Evolutionary conservation across 116 monocot genomes (phyloP), one percentile per base, ranked within the genome.

Genomic region (Trichopus zeylanicus): DNA sequence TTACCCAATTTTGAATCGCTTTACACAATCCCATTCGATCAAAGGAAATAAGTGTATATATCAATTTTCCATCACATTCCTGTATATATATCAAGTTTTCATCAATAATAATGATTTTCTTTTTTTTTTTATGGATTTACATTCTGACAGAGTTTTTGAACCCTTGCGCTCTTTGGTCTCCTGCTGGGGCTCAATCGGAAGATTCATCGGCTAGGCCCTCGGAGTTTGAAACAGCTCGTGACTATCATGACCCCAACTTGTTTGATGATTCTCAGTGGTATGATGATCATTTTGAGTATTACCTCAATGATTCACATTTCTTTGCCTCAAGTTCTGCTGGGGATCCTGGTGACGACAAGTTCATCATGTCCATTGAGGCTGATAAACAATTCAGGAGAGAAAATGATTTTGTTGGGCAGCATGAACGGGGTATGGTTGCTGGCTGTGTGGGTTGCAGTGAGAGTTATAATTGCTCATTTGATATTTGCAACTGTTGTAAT

Each of bases 151-250:
- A 80, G 21, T 27, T 78, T 35, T 31, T 73, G 32, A 86, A 86
- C 74, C 89, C 83, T 4, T 85, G 80, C 51, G 82, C 81, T 27
- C 8, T 73, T 21, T 82, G 93, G 81, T 87, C 84, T 33, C 72
- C 83, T 3, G 27, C 21, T 26, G 15, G 49, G 24, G 64, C 70
- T 13, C 69, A 53, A 66, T 74, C 76, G 11, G 82, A 80, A 39
- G 80, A 65, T 25, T 72, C 83, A 25, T 87, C 84, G 23, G 67
- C 60, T 34, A 64, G 72, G 54, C 48, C 67, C 16, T 77, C 82
- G 11, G 86, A 93, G 65, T 93, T 93, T 28, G 75, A 75, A 20
- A 86, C 93, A 4, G 93, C 93, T 18, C 74, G 89, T 31, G 85
- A 79, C 21, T 85, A 72, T 71, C 58, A 78, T 30, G 67, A 73